phyloP scores from a whole-genome alignment of 352 stramenopile species.

The Pelagophyceae sp. region DNA sequence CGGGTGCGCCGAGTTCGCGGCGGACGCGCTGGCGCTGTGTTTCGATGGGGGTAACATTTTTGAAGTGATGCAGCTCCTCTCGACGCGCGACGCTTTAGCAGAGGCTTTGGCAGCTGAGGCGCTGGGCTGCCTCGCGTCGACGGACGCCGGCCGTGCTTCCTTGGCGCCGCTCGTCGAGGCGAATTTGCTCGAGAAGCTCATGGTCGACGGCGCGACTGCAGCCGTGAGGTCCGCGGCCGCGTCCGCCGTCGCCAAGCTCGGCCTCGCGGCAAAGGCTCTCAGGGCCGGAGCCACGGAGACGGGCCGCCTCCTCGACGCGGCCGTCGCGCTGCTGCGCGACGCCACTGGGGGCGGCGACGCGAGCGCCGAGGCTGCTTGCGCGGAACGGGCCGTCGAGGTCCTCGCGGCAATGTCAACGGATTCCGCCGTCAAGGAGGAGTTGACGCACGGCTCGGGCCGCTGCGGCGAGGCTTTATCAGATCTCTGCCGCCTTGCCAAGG shows the following conservation, averaged over 20 bases:
- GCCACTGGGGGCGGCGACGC: background rate
- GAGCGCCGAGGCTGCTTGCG: background rate
- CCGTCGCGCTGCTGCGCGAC: background rate
- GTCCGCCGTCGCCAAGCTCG: conserved; percentile 8
- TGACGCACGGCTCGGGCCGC: conserved; percentile 49
- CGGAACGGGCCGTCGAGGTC: conserved; percentile 55
- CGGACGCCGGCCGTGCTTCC: background rate
- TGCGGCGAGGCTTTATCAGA: conserved; percentile 14
- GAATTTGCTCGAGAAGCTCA: background rate
- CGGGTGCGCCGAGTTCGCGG: background rate
- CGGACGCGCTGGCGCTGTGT: background rate
- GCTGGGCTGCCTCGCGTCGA: background rate
- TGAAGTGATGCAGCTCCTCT: background rate
- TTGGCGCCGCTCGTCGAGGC: background rate
- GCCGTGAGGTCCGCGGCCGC: conserved; percentile 1
- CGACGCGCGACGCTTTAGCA: background rate
- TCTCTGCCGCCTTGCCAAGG: conserved; percentile 6
- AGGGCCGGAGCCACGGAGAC: background rate
- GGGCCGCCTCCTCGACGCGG: conserved; percentile 1
- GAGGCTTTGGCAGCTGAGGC: background rate
- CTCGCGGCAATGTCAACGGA: conserved; percentile 52
- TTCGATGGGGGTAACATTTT: too few relatives aligned
- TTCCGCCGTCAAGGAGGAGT: conserved; percentile 57
- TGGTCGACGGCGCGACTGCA: background rate
- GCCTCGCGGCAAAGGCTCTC: conserved; percentile 14